Base-by-base conservation (phyloP, 2,329 filamentous ascomycete species). In the Teratosphaeria viscida region DNA sequence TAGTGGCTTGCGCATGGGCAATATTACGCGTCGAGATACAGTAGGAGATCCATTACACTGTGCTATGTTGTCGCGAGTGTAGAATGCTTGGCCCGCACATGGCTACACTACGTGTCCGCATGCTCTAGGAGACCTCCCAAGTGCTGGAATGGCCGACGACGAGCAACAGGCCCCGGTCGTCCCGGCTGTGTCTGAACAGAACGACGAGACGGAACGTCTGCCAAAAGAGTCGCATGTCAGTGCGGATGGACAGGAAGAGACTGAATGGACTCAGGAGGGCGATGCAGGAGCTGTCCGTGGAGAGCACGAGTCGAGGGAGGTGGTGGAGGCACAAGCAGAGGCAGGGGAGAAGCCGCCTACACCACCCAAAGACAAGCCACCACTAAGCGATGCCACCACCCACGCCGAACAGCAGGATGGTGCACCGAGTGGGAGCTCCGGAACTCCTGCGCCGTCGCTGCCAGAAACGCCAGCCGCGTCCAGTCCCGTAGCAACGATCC, bases 81-180 rank as follows among this genome's bases (percentile, higher is more conserved):
- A 23, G 43, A 3, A 23, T 49, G 43, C 43, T 43, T 43, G 37
- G 37, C 37, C 37, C 37, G 37, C 56, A 8, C 16, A 19, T 23
- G 37, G 29, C 8, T 56, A 47, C 23, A 39, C 12, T 3, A n/a
- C 23, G 12, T 32, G 29, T 53, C 26, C 58, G 23, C 58, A 57
- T 56, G 54, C 35, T 54, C 19, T 29, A 57, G 54, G 57, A 49
- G 43, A 49, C 52, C 57, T 60, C 61, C 65, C 67, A 66, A 68
- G 68, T 65, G 68, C 66, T 68, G 66, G 64, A 59, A 70, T 71
- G 67, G 66, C 68, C 61, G 64, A 67, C 56, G 59, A 56, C 54
- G 66, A 68, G 61, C 61, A 68, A 37, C 62, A 61, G 52, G 61
- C 60, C 59, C 57, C 67, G 60, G 63, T 56, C 16, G 47, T 32